A percentile compares a stretch with the other conserved stretches of the same genome.
Conservation (phyloP, 495 filamentous ascomycete species). For the Trichoderma parareesei region DNA sequence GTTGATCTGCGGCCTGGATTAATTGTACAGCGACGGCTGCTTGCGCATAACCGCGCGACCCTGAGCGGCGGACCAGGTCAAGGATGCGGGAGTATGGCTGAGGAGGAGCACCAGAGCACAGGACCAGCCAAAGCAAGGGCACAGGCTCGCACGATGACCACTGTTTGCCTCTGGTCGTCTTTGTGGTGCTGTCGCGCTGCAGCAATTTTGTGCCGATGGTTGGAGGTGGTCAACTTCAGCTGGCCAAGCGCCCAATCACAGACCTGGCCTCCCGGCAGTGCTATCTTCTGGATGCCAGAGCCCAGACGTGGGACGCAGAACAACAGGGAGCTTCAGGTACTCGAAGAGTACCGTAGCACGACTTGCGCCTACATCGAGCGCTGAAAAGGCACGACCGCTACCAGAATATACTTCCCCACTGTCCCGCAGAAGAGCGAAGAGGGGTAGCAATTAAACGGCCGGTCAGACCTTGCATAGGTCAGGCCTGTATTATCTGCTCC, state of each 20-base stretch:
- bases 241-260: background rate
- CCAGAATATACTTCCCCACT: too few species aligned
- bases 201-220: background rate
- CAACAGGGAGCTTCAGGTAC: background rate
- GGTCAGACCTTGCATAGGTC: too few species aligned
- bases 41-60: slow-evolving; percentile 8
- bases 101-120: background rate
- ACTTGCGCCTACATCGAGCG: too few species aligned
- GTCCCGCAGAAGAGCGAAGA: too few species aligned
- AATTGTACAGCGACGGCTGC: background rate
- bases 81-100: background rate
- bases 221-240: background rate
- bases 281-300: background rate
- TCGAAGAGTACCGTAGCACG: too few species aligned
- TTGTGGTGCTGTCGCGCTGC: background rate
- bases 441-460: too few species aligned
- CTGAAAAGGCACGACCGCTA: too few species aligned
- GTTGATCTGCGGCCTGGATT: background rate
- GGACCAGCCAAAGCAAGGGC: background rate
- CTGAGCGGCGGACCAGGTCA: background rate
- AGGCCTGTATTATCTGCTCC: too few species aligned
- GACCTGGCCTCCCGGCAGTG: background rate
- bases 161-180: background rate
- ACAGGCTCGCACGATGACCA: background rate
- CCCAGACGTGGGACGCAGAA: background rate